Conservation (phyloP, 805 yeast species). For the Kuraishia hungarica region DNA sequence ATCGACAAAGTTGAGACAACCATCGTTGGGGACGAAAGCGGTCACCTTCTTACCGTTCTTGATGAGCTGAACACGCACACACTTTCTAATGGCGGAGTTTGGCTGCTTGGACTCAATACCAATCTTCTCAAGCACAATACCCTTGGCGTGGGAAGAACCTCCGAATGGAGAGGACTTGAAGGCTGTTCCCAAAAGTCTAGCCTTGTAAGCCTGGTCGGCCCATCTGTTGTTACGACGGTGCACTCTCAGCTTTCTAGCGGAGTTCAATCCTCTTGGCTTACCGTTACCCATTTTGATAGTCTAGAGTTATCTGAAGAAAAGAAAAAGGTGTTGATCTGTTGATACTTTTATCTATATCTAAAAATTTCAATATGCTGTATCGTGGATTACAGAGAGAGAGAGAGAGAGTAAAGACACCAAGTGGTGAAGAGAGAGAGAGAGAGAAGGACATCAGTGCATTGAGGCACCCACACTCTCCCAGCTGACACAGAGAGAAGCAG, state of each 20-base stretch:
- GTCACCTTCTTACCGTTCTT: constrained; percentile 99
- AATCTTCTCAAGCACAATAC: constrained; percentile 98
- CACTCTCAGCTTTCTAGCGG: constrained; percentile 99
- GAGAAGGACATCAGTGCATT: neutral
- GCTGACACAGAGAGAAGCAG: neutral
- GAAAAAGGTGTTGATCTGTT: neutral
- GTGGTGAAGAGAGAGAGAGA: neutral
- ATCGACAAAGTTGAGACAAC: constrained; percentile 99
- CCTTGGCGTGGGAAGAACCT: constrained; percentile 99
- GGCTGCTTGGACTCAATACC: constrained; percentile 99
- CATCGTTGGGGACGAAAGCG: constrained; percentile 99
- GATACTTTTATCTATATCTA: neutral
- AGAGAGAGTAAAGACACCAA: neutral
- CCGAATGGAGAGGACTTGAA: constrained; percentile 99
- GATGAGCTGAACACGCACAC: constrained; percentile 99
- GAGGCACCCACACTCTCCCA: neutral
- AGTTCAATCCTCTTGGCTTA: constrained; percentile 99
- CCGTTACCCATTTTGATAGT: constrained; percentile 86
- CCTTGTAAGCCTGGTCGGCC: constrained; percentile 98
- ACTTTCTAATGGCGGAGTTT: constrained; percentile 99
- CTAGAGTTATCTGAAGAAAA: neutral
- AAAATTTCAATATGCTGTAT: neutral
- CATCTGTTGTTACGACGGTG: constrained; percentile 99
- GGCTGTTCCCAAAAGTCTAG: constrained; percentile 99
- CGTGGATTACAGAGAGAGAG: neutral